A percentile compares a stretch with the other conserved stretches of the same genome.
Evolutionary conservation across 176 grass and related monocot species (phyloP).

Genomic region (Dactylis glomerata): DNA sequence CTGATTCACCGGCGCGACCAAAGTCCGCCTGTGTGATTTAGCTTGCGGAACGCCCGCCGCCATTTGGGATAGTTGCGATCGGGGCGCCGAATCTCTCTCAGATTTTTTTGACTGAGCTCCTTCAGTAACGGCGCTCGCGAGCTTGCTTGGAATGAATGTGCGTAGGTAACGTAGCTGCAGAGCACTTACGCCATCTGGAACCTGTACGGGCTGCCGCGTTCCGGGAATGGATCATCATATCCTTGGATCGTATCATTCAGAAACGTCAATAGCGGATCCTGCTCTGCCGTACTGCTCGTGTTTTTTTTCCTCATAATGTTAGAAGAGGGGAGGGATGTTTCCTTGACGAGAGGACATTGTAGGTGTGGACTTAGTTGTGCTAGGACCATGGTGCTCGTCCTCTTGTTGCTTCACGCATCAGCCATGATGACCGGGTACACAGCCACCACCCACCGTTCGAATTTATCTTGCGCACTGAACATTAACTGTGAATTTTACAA

Average conservation of each 20-base stretch:
- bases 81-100: neutral
- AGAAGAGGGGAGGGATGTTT: neutral
- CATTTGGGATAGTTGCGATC: neutral
- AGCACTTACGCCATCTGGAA: neutral
- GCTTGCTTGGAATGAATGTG: neutral
- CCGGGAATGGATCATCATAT: neutral
- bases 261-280: neutral
- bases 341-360: neutral
- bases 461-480: neutral
- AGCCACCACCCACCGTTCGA: neutral
- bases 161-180: neutral
- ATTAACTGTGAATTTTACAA: neutral
- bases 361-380: neutral
- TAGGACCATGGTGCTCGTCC: constrained; percentile 3
- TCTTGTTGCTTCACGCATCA: constrained; percentile 6
- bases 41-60: neutral
- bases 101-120: neutral
- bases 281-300: neutral
- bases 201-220: neutral
- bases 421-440: neutral
- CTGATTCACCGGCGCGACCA: neutral
- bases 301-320: neutral
- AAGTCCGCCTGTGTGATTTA: neutral
- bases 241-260: neutral
- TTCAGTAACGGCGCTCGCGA: neutral